A percentile compares a stretch with the other conserved stretches of the same genome.
phyloP scores from a whole-genome alignment of 805 yeast genomes.

The Cyberlindnera mrakii region DNA sequence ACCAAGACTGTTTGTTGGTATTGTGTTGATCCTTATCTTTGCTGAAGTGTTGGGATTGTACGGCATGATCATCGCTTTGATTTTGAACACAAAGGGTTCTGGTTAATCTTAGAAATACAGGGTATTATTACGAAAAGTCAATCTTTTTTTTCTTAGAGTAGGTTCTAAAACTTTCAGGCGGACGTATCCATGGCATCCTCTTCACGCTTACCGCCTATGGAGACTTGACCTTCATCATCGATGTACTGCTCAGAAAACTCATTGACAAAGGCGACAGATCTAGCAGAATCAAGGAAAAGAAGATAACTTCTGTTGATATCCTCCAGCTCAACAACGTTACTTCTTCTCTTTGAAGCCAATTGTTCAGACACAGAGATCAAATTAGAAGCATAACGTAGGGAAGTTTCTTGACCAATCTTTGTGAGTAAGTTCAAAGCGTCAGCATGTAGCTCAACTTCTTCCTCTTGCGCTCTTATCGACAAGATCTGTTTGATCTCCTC shows the following conservation, averaged over 20 bases:
- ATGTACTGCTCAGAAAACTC: slow-evolving; percentile 64
- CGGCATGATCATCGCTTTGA: slow-evolving; percentile 93
- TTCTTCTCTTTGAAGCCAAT: slow-evolving; percentile 76
- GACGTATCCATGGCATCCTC: slow-evolving; percentile 35
- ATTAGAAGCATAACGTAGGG: slow-evolving; percentile 88
- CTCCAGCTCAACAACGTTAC: slow-evolving; percentile 58
- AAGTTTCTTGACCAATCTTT: slow-evolving; percentile 83
- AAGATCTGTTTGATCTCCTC: slow-evolving; percentile 85
- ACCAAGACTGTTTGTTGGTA: slow-evolving; percentile 83
- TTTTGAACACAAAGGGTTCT: slow-evolving; percentile 84
- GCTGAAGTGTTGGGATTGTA: slow-evolving; percentile 87
- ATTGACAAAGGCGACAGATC: slow-evolving; percentile 83
- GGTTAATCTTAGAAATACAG: slow-evolving; percentile 30
- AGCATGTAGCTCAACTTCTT: slow-evolving; percentile 75
- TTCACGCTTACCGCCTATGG: slow-evolving; percentile 34
- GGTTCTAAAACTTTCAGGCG: slow-evolving; percentile 10
- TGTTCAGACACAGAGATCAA: slow-evolving; percentile 86
- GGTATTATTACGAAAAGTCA: neutral
- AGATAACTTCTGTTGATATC: slow-evolving; percentile 86
- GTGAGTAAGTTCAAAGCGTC: slow-evolving; percentile 87
- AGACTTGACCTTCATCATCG: slow-evolving; percentile 72
- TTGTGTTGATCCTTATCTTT: slow-evolving; percentile 81
- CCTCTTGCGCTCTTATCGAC: slow-evolving; percentile 87
- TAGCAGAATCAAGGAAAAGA: slow-evolving; percentile 79
- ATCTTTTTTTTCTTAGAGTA: neutral